Percentiles rank a stretch among this genome's conserved stretches.
phyloP scores from a whole-genome alignment of 1,284 basidiomycete genomes.

The Boletus semigastroideus region DNA sequence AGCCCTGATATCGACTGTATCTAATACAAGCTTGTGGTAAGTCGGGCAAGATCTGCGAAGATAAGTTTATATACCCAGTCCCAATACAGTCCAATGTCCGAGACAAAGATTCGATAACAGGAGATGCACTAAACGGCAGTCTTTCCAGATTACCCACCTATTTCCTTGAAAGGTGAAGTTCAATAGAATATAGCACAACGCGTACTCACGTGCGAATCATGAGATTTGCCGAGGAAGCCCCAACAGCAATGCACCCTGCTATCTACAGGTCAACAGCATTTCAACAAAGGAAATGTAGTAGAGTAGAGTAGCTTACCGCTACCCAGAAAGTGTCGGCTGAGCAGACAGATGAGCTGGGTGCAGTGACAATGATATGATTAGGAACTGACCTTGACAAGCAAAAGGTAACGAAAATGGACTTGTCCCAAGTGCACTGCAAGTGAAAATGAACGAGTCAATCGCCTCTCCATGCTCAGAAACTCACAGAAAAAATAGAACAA shows the following conservation, averaged over 20 bases:
- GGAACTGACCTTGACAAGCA: slow-evolving; percentile 19
- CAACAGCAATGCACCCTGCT: slow-evolving; percentile 8
- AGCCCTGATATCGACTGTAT: not conserved
- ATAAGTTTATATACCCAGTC: slow-evolving; percentile 14
- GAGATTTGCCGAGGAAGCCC: slow-evolving; percentile 22
- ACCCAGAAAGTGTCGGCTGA: slow-evolving; percentile 3
- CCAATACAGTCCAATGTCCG: slow-evolving; percentile 21
- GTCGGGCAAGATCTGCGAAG: not conserved
- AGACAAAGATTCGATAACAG: slow-evolving; percentile 16
- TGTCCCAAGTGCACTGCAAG: slow-evolving; percentile 8
- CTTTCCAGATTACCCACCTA: slow-evolving; percentile 31
- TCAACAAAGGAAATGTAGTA: not conserved
- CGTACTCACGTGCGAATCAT: slow-evolving; percentile 30
- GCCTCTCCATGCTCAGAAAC: not conserved
- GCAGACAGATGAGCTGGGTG: not conserved
- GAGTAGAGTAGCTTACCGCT: slow-evolving; percentile 6
- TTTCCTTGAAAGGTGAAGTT: not conserved
- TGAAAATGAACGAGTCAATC: not conserved
- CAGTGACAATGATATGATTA: not conserved
- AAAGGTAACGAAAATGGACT: not conserved
- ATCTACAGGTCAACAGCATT: slow-evolving; percentile 5
- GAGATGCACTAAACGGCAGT: slow-evolving; percentile 12
- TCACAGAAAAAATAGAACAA: slow-evolving; percentile 16
- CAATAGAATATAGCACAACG: not conserved
- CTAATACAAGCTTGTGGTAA: slow-evolving; percentile 4